Evolutionary conservation across 805 yeast species (phyloP).

Genomic region (Starmerella geochares): DNA sequence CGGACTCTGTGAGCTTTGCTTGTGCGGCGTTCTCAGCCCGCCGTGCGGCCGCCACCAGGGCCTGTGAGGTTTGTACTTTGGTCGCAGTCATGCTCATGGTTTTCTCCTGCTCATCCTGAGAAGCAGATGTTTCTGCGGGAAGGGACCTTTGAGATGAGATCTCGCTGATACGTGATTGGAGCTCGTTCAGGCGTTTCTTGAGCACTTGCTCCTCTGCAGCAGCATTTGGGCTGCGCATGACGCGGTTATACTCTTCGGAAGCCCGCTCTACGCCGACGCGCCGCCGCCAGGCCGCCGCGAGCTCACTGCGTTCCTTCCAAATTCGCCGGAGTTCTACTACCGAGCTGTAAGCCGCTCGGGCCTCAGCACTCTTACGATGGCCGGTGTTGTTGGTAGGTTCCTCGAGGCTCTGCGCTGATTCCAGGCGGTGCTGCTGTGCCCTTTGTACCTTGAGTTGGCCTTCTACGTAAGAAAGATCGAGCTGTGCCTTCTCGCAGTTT

Average conservation of each 20-base stretch:
- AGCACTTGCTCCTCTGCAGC: neutral
- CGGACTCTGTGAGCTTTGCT: neutral
- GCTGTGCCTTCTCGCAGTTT: neutral
- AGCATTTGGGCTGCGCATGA: neutral
- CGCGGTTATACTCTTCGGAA: neutral
- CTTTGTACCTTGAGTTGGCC: constrained; percentile 10
- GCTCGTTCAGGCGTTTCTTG: neutral
- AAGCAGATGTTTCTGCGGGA: neutral
- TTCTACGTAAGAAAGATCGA: neutral
- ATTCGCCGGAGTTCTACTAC: neutral
- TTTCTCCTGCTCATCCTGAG: neutral
- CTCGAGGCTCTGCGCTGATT: neutral
- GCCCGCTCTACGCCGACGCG: neutral
- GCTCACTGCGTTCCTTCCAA: neutral
- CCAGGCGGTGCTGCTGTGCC: neutral
- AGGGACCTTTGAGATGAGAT: neutral
- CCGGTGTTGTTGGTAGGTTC: neutral
- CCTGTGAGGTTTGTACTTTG: neutral
- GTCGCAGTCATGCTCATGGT: neutral
- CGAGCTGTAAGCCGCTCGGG: too few species aligned
- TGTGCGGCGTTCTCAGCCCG: neutral
- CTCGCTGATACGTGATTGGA: neutral
- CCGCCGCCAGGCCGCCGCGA: neutral
- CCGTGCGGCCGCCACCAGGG: neutral
- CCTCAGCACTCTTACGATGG: neutral